Base-by-base conservation (phyloP, 768 basidiomycete genomes). In the Glaciozyma antarctica region DNA sequence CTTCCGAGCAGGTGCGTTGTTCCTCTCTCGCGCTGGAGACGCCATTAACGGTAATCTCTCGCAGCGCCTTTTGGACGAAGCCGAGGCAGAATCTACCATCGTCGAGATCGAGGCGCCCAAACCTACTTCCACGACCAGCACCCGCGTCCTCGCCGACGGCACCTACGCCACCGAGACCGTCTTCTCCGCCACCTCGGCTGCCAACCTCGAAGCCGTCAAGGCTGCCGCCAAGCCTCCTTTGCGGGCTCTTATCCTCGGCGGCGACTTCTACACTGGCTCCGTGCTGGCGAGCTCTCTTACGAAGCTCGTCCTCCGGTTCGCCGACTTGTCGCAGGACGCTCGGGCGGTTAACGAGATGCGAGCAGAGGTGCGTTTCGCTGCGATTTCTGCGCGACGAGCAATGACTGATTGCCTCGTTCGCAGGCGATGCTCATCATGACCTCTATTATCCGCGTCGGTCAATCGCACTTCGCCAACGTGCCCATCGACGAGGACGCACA, bases 401-500 rank as follows among this genome's bases (percentile, higher is more conserved):
- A 10, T 34, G 51, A 26, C 22, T 59, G 55, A 16, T 28, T 10
- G 21, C 24, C 47, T 34, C 8, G 41, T 48, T 34, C 66, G 21
- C 72, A 89, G 87, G 85, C 89, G 8, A 97, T 99, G 89, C 82
- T 99, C 61, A 90, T 98, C 75, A 97, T 99, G 95, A 86, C 92
- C 1, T 95, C 92, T 13, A 81, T 92, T 75, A 88, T 98, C 75
- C 90, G 95, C 56, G 90, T 97, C 62, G 95, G 95, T 45, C 94
- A 98, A 78, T 93, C 91, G 61, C 94, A 93, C 75, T 93, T 94
- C 71, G 88, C 87, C 52, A 85, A 88, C 0, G 86, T 86, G 2
- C 88, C 89, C n/a, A 99, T 99, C 70, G 95, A 99, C 79, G 95
- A 99, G 76, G 95, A 99, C 76, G 93, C 91, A 8, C 87, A 85